These are phyloP conservation scores for Schwanniomyces yamadae DNA, from an alignment of 805 yeast species.

Conservation along the genomic window DNA sequence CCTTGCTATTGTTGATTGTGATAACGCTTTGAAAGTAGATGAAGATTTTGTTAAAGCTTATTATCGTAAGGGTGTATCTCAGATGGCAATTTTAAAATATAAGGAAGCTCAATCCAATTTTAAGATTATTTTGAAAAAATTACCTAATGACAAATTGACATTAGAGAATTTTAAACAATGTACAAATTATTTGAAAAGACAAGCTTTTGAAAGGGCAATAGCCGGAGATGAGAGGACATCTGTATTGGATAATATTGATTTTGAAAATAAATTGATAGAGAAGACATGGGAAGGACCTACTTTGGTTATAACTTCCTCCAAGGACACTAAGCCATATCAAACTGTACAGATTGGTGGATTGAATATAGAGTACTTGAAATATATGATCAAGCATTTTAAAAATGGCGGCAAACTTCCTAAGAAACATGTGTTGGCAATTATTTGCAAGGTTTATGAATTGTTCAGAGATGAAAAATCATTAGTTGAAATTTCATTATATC, in stretches of 20 bases:
- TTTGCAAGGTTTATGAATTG: constrained; percentile 66
- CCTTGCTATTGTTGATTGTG: constrained; percentile 76
- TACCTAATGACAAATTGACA: constrained; percentile 72
- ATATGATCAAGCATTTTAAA: constrained; percentile 70
- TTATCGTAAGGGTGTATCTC: constrained; percentile 83
- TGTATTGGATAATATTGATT: constrained; percentile 48
- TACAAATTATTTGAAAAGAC: constrained; percentile 60
- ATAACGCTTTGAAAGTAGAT: constrained; percentile 66
- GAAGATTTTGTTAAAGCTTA: constrained; percentile 72
- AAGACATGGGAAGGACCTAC: constrained; percentile 59
- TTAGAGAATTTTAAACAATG: constrained; percentile 61
- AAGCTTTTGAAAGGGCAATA: constrained; percentile 85
- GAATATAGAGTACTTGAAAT: constrained; percentile 56
- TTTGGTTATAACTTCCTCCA: constrained; percentile 41
- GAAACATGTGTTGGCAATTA: constrained; percentile 77
- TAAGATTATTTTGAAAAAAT: constrained; percentile 54
- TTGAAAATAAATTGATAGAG: constrained; percentile 49
- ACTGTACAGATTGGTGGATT: constrained; percentile 36
- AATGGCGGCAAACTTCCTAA: constrained; percentile 74
- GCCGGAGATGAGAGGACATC: constrained; percentile 62
- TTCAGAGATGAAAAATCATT: constrained; percentile 68
- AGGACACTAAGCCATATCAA: constrained; percentile 17
- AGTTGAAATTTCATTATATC: constrained; percentile 60
- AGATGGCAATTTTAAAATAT: constrained; percentile 72
- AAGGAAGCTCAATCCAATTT: constrained; percentile 72